Conservation (phyloP, 1,284 basidiomycete species). For the Ceratobasidium sp. region DNA sequence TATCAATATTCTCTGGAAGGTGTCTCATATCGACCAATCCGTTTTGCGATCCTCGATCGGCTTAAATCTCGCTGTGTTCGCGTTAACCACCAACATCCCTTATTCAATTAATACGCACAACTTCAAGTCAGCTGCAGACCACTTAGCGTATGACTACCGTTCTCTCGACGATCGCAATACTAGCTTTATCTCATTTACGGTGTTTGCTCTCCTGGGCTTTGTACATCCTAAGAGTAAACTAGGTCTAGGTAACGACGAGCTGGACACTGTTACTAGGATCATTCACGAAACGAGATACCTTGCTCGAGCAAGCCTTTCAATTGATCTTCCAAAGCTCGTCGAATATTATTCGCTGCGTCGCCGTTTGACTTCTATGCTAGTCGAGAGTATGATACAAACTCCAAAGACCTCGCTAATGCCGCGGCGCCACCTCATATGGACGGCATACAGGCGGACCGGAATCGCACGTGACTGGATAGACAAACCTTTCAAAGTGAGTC, state of each 20-base stretch:
- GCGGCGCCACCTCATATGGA: not conserved
- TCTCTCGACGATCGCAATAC: not conserved
- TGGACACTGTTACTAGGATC: not conserved
- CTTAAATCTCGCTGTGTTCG: constrained; percentile 14
- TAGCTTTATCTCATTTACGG: not conserved
- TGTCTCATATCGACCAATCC: constrained; percentile 1
- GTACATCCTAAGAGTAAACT: not conserved
- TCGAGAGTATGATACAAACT: constrained; percentile 13
- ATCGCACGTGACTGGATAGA: not conserved
- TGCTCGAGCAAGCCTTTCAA: not conserved
- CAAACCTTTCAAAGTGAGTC: not conserved
- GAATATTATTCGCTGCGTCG: not conserved
- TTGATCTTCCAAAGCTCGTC: not conserved
- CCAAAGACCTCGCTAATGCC: too few relatives aligned
- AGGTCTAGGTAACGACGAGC: not conserved
- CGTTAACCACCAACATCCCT: not conserved
- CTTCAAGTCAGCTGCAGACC: not conserved
- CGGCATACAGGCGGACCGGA: too few relatives aligned
- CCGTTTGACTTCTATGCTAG: constrained; percentile 2
- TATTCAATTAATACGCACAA: not conserved
- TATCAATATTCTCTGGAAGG: constrained; percentile 17
- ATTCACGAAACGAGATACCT: constrained; percentile 18
- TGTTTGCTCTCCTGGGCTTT: not conserved
- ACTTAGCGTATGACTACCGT: not conserved
- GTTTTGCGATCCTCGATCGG: constrained; percentile 19